Evolutionary conservation across 306 rosid genomes (phyloP).

Genomic region (Pterocarpus macrocarpus): DNA sequence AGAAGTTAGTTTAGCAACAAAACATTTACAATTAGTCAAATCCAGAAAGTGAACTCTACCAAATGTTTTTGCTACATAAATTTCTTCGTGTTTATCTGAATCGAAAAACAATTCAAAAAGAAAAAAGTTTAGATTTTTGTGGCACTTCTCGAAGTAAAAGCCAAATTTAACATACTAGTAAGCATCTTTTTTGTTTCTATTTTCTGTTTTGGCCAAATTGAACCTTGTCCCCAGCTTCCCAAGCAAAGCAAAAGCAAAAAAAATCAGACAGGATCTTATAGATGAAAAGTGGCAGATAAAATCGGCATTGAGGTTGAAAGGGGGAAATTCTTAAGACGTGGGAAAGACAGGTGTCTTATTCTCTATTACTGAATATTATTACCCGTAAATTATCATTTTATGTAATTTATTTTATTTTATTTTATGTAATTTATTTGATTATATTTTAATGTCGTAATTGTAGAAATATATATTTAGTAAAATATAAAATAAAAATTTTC

Average conservation of each 20-base stretch:
- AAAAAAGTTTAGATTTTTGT: neutral
- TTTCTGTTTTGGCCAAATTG: constrained; percentile 32
- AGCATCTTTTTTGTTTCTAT: constrained; percentile 6
- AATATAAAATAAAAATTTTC: neutral
- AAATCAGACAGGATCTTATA: constrained; percentile 34
- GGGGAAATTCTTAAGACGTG: neutral
- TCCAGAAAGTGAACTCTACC: constrained; percentile 7
- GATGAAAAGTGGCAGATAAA: constrained; percentile 22
- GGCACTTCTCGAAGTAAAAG: constrained; percentile 28
- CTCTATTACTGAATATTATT: neutral
- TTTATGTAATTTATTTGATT: neutral
- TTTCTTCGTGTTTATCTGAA: constrained; percentile 2
- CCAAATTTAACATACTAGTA: neutral
- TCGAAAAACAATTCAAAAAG: constrained; percentile 7
- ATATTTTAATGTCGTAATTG: neutral
- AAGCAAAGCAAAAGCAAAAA: constrained; percentile 24
- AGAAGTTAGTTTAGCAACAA: neutral
- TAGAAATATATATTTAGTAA: neutral
- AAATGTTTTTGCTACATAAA: neutral
- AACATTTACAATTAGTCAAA: neutral
- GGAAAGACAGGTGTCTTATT: neutral
- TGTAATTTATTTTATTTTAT: neutral
- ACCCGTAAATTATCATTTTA: neutral
- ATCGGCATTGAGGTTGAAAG: neutral
- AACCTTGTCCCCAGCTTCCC: constrained; percentile 14